Base-by-base conservation (phyloP, 306 rosid genomes). In the Citrullus amarus region DNA sequence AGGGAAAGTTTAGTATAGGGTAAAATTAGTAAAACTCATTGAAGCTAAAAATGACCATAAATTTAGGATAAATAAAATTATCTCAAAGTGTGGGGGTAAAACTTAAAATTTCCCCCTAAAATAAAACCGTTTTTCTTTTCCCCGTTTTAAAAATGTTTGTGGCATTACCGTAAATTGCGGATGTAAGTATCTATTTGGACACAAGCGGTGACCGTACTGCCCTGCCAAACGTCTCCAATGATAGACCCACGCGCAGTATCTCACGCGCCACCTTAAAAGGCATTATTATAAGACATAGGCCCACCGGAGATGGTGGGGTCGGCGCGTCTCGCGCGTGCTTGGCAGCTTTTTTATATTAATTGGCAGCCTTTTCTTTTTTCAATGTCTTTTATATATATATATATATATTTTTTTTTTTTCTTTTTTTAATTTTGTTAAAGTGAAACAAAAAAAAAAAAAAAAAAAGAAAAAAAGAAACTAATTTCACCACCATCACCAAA, bases 191-290 rank as follows among this genome's bases (percentile, higher is more conserved):
- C n/a, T 12, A 17, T 72, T 72, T 72, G 77, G 58, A 72, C 60
- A 14, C 14, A 13, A 46, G 60, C 77, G 59, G 20, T 12, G 8
- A 32, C 59, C 58, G 39, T 43, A 69, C 75, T 12, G 36, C 5
- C 34, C 75, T n/a, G 58, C 14, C 20, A 25, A 48, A 48, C 58
- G 22, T 12, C 20, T 69, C 36, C 4, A 12, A 2, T 14, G 5
- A 20, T 22, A 68, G 18, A 44, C 58, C 58, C 58, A 70, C 36
- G 38, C 56, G 58, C 76, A 10, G 0, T 2, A 25, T 3, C 0
- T n/a, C 77, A 72, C 77, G 77, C 77, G 60, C 59, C 77, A 72
- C 58, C 41, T 43, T 9, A 39, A 43, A 43, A 70, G 32, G 56
- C 20, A 48, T 70, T 14, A 22, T 70, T 44, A 22, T 25, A 15